phyloP scores from a whole-genome alignment of 345 rosid species.

The Moricandia moricandioides region DNA sequence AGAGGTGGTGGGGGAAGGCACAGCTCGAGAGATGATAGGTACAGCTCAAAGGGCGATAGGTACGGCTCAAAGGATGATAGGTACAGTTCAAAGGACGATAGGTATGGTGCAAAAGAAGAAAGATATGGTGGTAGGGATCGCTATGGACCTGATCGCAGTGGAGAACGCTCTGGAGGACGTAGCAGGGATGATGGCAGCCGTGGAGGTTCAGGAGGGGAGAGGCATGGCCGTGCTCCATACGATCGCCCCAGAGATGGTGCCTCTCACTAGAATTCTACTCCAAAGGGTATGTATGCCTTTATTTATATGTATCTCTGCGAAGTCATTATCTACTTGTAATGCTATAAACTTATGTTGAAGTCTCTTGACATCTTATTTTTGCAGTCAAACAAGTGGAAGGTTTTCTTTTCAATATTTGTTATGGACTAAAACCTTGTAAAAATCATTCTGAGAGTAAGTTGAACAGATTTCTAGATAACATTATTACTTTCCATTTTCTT shows the following conservation, averaged over 20 bases:
- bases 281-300: slow-evolving; percentile 18
- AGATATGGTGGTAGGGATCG: slow-evolving; percentile 54
- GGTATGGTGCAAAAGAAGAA: slow-evolving; percentile 37
- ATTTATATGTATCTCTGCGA: background rate
- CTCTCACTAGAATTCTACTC: slow-evolving; percentile 22
- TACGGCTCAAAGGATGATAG: slow-evolving; percentile 42
- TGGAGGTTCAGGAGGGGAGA: slow-evolving; percentile 72
- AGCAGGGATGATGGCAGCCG: slow-evolving; percentile 64
- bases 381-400: slow-evolving; percentile 33
- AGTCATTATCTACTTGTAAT: background rate
- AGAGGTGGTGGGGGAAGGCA: slow-evolving; percentile 51
- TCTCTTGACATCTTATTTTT: background rate
- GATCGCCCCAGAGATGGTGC: slow-evolving; percentile 69
- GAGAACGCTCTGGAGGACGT: slow-evolving; percentile 65
- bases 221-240: slow-evolving; percentile 77
- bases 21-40: slow-evolving; percentile 47
- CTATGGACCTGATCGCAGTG: slow-evolving; percentile 81
- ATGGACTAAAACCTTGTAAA: too few species aligned
- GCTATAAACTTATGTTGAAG: background rate
- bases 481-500: too few species aligned
- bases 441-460: too few species aligned
- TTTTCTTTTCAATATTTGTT: too few species aligned
- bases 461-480: too few species aligned
- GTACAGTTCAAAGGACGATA: background rate
- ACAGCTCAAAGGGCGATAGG: slow-evolving; percentile 28